Base-by-base conservation (phyloP, 306 rosid species). In the Pterocarpus santalinus region DNA sequence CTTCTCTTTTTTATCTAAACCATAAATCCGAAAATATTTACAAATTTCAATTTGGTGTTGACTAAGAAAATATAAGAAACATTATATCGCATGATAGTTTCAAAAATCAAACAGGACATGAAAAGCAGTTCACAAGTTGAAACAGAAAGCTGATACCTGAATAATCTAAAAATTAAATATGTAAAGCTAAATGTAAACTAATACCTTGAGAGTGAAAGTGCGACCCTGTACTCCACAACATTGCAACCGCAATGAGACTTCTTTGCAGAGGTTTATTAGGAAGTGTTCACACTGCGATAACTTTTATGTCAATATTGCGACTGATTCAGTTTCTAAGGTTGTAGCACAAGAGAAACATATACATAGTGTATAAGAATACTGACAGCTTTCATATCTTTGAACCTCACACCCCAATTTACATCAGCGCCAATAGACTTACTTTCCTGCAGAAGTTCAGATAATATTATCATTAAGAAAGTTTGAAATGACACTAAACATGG, bases 371-470 rank as follows among this genome's bases (percentile, higher is more conserved):
- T 83, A 75, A 80, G 56, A 81, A 72, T 84, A 89, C 95, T 65
- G 28, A 92, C 99, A 88, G 90, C 92, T 87, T 93, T 90, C 72
- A 83, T 71, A 85, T 90, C 92, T 61, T 80, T 88, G 86, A 95
- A 95, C 85, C 99, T 89, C 90, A 95, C 97, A 44, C 99, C 99
- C 97, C 99, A 95, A 81, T 95, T 95, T 85, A 95, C 99, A 89
- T 95, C 99, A 80, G 99, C 97, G 46, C 99, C 95, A 13, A 92
- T 78, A 69, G 99, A 91, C 92, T 92, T 95, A 69, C 89, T 81
- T 79, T 91, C 99, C 99, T 92, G 88, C 82, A 66, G 30, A 86
- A 82, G 38, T 84, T 84, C 80, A 73, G 74, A 87, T 73, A 32
- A 58, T 47, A 76, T 69, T 61, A 72, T 64, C 73, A 35, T 46